Evolutionary conservation across 208 protist genomes (phyloP).

Genomic region (Trypanosoma melophagium): DNA sequence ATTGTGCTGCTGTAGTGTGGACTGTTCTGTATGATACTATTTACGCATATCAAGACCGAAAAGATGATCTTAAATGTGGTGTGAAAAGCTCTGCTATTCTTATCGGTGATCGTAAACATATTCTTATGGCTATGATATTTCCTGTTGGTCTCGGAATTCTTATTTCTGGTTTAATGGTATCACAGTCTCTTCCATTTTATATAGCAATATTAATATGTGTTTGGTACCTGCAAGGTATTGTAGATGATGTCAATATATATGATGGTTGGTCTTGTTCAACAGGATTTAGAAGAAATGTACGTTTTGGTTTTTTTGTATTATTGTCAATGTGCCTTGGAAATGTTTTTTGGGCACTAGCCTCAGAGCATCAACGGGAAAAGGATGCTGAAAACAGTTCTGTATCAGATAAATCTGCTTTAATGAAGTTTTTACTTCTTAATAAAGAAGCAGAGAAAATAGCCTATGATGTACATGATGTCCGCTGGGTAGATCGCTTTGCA

Average conservation of each 20-base stretch:
- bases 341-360: slow-evolving; percentile 68
- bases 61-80: slow-evolving; percentile 73
- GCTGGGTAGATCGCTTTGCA: slow-evolving; percentile 70
- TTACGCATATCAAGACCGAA: slow-evolving; percentile 80
- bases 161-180: slow-evolving; percentile 59
- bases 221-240: slow-evolving; percentile 65
- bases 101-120: slow-evolving; percentile 82
- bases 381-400: slow-evolving; percentile 44
- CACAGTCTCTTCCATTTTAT: slow-evolving; percentile 80
- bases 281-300: slow-evolving; percentile 69
- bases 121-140: slow-evolving; percentile 59
- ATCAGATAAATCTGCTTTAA: slow-evolving; percentile 32
- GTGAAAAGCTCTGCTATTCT: slow-evolving; percentile 83
- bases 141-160: slow-evolving; percentile 50
- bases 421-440: slow-evolving; percentile 60
- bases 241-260: slow-evolving; percentile 89
- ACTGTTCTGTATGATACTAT: slow-evolving; percentile 85
- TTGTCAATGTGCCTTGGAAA: slow-evolving; percentile 77
- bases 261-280: slow-evolving; percentile 75
- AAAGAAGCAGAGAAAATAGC: slow-evolving; percentile 26
- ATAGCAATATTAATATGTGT: slow-evolving; percentile 51
- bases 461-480: slow-evolving; percentile 57
- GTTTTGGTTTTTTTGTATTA: slow-evolving; percentile 66
- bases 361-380: slow-evolving; percentile 65
- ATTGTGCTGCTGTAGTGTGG: slow-evolving; percentile 68